Base-by-base conservation (phyloP, 371 early-diverging fungal genomes). In the Fennellomyces sp. region DNA sequence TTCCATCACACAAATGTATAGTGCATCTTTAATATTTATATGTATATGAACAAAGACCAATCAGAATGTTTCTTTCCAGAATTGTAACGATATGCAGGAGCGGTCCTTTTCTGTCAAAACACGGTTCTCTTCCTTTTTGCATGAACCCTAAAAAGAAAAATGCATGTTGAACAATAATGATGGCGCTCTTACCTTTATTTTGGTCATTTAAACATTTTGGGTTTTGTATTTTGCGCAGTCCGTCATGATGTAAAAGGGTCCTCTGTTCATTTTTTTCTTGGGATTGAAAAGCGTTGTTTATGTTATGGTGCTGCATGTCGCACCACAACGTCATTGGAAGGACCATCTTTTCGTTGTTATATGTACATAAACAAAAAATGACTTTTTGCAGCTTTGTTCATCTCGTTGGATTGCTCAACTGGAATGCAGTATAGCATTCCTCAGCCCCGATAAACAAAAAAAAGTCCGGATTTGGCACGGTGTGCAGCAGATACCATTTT, bases 61-160 rank as follows among this genome's bases (percentile, higher is more conserved):
- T 41, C 41, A 41, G 19, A 41, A 15, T 13, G 1, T 6, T 41
- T 41, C 12, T 41, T 41, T 8, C 41, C 41, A 13, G 15, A 41
- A 41, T 41, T 41, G 41, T 41, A 41, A n/a, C 12, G 5, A 41
- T 41, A 41, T 41, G 41, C 41, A 41, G 41, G 41, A 41, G 41
- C 3, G 19, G n/a, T 8, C 5, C 8, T 41, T 41, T 41, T 41
- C 41, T 3, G 41, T 41, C 1, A 41, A 41, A n/a, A 13, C 6
- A 13, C 35, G 35, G 6, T 33, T 8, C 35, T 33, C 35, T 33
- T 33, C 8, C 13, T 33, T 33, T n/a, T n/a, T n/a, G n/a, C n/a
- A 33, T 33, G 13, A 8, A 8, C 35, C 8, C 35, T 6, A 13
- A 33, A 33, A 8, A 8, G 6, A 33, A 33, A 33, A 33, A 33